Percentiles rank a stretch among this genome's conserved stretches.
phyloP scores from a whole-genome alignment of 2,329 filamentous ascomycete species.

The Hymenoscyphus occultus region DNA sequence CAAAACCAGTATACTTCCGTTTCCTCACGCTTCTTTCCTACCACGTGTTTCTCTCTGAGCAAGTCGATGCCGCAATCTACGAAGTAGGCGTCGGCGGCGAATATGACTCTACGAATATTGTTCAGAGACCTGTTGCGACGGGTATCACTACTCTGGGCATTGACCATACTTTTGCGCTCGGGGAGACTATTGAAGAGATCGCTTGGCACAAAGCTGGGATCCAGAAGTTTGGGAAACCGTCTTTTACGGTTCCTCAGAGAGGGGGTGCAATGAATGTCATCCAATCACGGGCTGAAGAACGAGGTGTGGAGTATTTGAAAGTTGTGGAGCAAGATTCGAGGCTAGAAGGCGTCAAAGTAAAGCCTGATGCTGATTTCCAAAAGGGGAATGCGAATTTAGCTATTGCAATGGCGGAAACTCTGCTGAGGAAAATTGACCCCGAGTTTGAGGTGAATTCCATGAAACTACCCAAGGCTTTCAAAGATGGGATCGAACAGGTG shows the following conservation, averaged over 20 bases:
- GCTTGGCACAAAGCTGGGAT: slow-evolving; percentile 75
- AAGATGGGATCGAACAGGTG: slow-evolving; percentile 70
- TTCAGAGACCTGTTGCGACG: slow-evolving; percentile 54
- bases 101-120: slow-evolving; percentile 66
- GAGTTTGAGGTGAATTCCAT: slow-evolving; percentile 26
- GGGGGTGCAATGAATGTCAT: slow-evolving; percentile 47
- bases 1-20: slow-evolving; percentile 56
- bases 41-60: slow-evolving; percentile 63
- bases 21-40: slow-evolving; percentile 65
- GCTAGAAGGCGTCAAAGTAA: slow-evolving; percentile 45
- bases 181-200: slow-evolving; percentile 61
- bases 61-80: slow-evolving; percentile 60
- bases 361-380: slow-evolving; percentile 55
- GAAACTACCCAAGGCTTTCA: slow-evolving; percentile 59
- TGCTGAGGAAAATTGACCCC: slow-evolving; percentile 44
- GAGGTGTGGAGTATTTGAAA: slow-evolving; percentile 43
- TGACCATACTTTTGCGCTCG: slow-evolving; percentile 64
- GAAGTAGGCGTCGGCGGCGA: slow-evolving; percentile 68
- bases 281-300: slow-evolving; percentile 46
- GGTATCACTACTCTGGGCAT: slow-evolving; percentile 66
- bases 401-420: slow-evolving; percentile 50
- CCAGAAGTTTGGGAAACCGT: slow-evolving; percentile 58
- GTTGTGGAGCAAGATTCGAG: slow-evolving; percentile 48
- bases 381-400: slow-evolving; percentile 55
- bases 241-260: slow-evolving; percentile 55